Base-by-base conservation (phyloP, 768 basidiomycete genomes). In the Nidularia sp. region DNA sequence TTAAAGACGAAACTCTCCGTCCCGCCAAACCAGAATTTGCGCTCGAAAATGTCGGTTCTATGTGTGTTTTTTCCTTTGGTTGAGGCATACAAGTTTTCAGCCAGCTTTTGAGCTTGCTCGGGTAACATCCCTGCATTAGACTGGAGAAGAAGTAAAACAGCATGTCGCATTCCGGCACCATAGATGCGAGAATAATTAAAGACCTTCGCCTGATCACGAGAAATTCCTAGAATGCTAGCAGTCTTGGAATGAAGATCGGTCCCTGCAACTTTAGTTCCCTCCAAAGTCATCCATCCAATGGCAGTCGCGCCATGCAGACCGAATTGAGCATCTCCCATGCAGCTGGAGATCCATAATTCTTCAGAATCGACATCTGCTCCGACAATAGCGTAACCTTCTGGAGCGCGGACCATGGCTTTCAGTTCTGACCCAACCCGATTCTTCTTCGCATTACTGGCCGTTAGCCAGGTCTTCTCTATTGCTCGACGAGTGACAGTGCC, bases 141-240 rank as follows among this genome's bases (percentile, higher is more conserved):
- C 65, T 98, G 95, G 44, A 93, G 72, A 3, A 99, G 77, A 1
- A 98, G 79, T 7, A 93, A 80, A 5, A 93, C 75, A 2, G 95
- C 97, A 59, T 99, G 94, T 52, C 87, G 86, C 85, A 93, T 91
- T 5, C 95, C 97, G 1, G 96, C 96, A n/a, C 96, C 95, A 61
- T 98, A 98, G 59, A 99, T 97, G 34, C 96, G 85, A 43, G 96
- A 97, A 62, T 98, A 99, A 65, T 99, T 99, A 82, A 99, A 99
- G 34, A 95, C 92, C 67, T 99, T 98, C 33, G 97, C 96, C 58
- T 90, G 86, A 62, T 98, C 93, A 33, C 96, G 83, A 39, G 93
- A 90, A 57, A 95, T 95, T 13, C 91, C 90, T 36, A 98, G 74
- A 62, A 98, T 98, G 53, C 70, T 82, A 8, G 96, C 97, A 1